Percentiles rank a stretch among this genome's conserved stretches.
Evolutionary conservation across 208 protist species (phyloP).

Genomic region (Leishmania martiniquensis): DNA sequence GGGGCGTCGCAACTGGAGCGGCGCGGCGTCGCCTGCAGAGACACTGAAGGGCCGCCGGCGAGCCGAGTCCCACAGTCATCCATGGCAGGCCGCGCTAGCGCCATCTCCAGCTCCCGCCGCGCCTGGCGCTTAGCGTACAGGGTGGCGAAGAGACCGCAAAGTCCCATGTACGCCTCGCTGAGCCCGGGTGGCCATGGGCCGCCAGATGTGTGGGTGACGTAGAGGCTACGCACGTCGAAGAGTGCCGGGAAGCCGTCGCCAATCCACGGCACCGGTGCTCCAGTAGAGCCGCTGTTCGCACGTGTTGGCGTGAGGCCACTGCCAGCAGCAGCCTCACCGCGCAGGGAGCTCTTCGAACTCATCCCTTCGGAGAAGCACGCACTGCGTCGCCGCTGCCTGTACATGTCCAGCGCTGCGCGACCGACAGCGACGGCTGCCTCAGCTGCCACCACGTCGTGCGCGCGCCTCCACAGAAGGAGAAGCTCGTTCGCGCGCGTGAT

Average conservation of each 20-base stretch:
- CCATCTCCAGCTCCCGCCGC: slow-evolving; percentile 45
- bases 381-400: background rate
- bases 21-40: slow-evolving; percentile 21
- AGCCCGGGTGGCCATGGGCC: slow-evolving; percentile 48
- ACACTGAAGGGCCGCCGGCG: background rate
- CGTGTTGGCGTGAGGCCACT: background rate
- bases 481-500: slow-evolving; percentile 76
- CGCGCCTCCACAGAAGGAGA: slow-evolving; percentile 44
- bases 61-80: background rate
- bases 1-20: slow-evolving; percentile 2
- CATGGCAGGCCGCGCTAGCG: slow-evolving; percentile 3
- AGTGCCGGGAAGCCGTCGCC: slow-evolving; percentile 25
- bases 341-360: background rate
- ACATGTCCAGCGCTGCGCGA: slow-evolving; percentile 17
- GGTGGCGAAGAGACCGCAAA: slow-evolving; percentile 44
- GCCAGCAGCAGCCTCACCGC: background rate
- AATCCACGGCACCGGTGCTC: slow-evolving; percentile 10
- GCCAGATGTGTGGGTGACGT: slow-evolving; percentile 46
- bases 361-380: background rate
- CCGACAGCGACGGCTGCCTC: slow-evolving; percentile 27
- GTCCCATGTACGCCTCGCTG: slow-evolving; percentile 40
- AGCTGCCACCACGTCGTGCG: slow-evolving; percentile 30
- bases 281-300: background rate
- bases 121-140: slow-evolving; percentile 40
- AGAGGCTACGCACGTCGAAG: slow-evolving; percentile 30